A percentile compares a stretch with the other conserved stretches of the same genome.
Evolutionary conservation across 495 filamentous ascomycete genomes (phyloP).

Genomic region (Tetracladium marchalianum): DNA sequence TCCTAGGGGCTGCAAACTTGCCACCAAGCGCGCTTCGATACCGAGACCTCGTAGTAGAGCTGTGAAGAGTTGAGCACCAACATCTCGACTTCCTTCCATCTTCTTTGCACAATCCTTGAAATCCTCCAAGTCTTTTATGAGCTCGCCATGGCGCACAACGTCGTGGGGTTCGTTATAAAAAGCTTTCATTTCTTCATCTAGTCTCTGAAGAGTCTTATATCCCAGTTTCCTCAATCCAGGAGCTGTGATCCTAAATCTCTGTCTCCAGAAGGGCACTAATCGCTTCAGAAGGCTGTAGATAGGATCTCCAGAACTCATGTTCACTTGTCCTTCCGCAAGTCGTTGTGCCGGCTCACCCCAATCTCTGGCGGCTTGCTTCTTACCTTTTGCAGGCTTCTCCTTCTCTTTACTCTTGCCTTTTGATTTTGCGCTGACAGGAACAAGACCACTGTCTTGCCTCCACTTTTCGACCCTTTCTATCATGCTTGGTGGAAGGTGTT

Average conservation of each 20-base stretch:
- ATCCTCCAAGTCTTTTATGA: slow-evolving; percentile 49
- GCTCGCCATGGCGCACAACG: slow-evolving; percentile 60
- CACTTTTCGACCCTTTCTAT: slow-evolving; percentile 68
- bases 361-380: slow-evolving; percentile 42
- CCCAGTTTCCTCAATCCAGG: slow-evolving; percentile 83
- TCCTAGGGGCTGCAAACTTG: slow-evolving; percentile 76
- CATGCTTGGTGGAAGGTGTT: slow-evolving; percentile 54
- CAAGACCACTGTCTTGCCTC: slow-evolving; percentile 55
- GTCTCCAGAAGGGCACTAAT: slow-evolving; percentile 78
- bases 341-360: slow-evolving; percentile 63
- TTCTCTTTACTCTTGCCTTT: slow-evolving; percentile 27
- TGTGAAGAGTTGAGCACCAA: slow-evolving; percentile 85
- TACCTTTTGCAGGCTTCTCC: slow-evolving; percentile 24
- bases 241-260: slow-evolving; percentile 65
- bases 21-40: slow-evolving; percentile 70
- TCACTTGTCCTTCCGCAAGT: slow-evolving; percentile 54
- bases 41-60: slow-evolving; percentile 76
- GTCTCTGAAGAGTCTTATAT: slow-evolving; percentile 59
- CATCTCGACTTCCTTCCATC: slow-evolving; percentile 76
- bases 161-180: slow-evolving; percentile 56
- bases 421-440: slow-evolving; percentile 29
- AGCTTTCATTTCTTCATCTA: slow-evolving; percentile 56
- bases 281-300: slow-evolving; percentile 67
- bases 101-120: slow-evolving; percentile 59
- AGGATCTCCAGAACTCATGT: slow-evolving; percentile 74